These are phyloP conservation scores for Sporothrix pseudoabietina DNA, from an alignment of 2,329 filamentous ascomycete species.

Conservation along the genomic window DNA sequence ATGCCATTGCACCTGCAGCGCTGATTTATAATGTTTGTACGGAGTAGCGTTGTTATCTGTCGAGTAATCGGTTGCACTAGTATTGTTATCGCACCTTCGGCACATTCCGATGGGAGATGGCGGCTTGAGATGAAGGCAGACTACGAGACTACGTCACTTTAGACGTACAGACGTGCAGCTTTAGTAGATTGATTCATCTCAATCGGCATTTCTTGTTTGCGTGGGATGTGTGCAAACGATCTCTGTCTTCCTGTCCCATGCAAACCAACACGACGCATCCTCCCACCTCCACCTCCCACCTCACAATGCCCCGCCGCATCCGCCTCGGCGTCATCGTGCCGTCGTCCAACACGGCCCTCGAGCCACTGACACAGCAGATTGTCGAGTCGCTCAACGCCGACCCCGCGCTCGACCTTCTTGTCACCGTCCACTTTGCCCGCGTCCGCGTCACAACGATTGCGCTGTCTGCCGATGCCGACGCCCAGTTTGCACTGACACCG, in stretches of 20 bases:
- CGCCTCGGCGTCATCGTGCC: constrained; percentile 48
- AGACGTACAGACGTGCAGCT: not conserved
- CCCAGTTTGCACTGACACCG: constrained; percentile 39
- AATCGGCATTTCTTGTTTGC: not conserved
- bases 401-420: constrained; percentile 30
- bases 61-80: not conserved
- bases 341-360: constrained; percentile 49
- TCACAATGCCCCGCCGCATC: constrained; percentile 9
- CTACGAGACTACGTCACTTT: not conserved
- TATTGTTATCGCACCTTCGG: not conserved
- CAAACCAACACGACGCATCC: not conserved
- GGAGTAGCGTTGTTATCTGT: not conserved
- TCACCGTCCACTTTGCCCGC: constrained; percentile 49
- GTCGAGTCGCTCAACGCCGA: constrained; percentile 38
- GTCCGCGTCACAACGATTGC: constrained; percentile 47
- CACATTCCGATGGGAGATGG: not conserved
- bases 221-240: not conserved
- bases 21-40: no score
- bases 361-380: constrained; percentile 47
- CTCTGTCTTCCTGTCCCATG: not conserved
- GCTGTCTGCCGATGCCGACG: constrained; percentile 40
- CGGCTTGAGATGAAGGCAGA: not conserved
- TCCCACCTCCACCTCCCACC: not conserved
- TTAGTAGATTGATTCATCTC: not conserved
- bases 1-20: no score